Base-by-base conservation (phyloP, 495 filamentous ascomycete species). In the Hyaloscypha bicolor region DNA sequence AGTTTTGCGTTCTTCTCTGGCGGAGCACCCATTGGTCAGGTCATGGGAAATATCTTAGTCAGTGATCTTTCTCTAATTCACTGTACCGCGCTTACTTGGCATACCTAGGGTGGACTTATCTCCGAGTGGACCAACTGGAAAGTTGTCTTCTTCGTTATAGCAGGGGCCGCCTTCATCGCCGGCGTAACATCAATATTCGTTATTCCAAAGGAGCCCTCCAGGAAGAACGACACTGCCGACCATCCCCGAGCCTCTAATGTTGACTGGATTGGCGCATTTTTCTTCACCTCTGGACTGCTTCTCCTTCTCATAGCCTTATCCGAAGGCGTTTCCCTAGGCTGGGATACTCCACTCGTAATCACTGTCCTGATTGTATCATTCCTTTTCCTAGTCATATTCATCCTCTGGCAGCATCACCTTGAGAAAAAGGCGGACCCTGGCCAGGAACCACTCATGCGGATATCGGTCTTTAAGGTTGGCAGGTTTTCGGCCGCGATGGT, bases 61-160 rank as follows among this genome's bases (percentile, higher is more conserved):
- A 4, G 25, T 48, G 2, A 11, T 9, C 19, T n/a, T 11, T 33
- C 37, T 9, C 12, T 11, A 21, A 19, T 19, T 22, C 9, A 30
- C n/a, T 19, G 16, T 11, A 58, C n/a, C 35, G 16, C 31, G 32
- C 57, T 63, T 11, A 62, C 42, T 19, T 19, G 11, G 4, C n/a
- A 33, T 30, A 22, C 9, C 2, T 37, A 71, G 69, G 70, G 63
- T 29, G 87, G 87, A 6, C 71, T 87, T 32, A 79, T 90, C 42
- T 80, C 81, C 2, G 70, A 85, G 56, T 88, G 85, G 65, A 72
- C 81, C 8, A 79, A 76, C 29, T 90, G 87, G 87, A 81, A 82
- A 73, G 87, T 86, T 81, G 83, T 89, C 0, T 91, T 91, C 65
- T 91, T 86, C 78, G 79, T 86, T 6, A 79, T 90, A 4, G 84